Evolutionary conservation across 495 filamentous ascomycete species (phyloP).

Genomic region (Neurospora tetraspora): DNA sequence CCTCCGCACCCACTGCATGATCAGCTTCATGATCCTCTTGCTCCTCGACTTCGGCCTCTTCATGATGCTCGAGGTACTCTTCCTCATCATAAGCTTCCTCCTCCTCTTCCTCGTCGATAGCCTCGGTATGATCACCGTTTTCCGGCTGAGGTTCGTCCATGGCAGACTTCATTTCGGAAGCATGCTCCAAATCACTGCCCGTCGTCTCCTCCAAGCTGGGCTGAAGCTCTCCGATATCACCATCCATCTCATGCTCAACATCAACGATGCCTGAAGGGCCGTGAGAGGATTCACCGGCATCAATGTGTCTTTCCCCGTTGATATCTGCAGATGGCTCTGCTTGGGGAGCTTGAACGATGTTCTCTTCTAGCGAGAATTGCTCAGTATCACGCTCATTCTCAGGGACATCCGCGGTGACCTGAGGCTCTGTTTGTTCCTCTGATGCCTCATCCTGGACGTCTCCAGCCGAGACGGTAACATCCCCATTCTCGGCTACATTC

Average conservation of each 20-base stretch:
- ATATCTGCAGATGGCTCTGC: neutral
- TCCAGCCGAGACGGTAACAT: neutral
- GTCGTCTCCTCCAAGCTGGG: neutral
- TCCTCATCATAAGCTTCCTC: neutral
- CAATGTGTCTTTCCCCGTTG: neutral
- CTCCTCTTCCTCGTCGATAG: neutral
- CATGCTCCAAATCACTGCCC: neutral
- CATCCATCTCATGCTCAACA: neutral
- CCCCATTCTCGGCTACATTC: neutral
- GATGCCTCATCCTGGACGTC: neutral
- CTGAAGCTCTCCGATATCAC: neutral
- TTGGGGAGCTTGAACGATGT: neutral
- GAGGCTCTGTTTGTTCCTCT: neutral
- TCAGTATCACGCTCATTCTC: neutral
- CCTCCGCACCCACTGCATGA: neutral
- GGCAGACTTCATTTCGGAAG: neutral
- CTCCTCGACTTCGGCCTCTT: neutral
- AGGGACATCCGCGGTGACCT: neutral
- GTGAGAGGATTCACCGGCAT: neutral
- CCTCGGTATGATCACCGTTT: neutral
- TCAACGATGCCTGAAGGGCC: neutral
- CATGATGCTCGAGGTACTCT: neutral
- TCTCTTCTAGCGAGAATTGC: neutral
- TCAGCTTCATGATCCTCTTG: neutral
- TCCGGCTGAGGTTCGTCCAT: neutral